A percentile compares a stretch with the other conserved stretches of the same genome.
Conservation (phyloP, 306 rosid genomes). For the Cucurbita ficifolia region DNA sequence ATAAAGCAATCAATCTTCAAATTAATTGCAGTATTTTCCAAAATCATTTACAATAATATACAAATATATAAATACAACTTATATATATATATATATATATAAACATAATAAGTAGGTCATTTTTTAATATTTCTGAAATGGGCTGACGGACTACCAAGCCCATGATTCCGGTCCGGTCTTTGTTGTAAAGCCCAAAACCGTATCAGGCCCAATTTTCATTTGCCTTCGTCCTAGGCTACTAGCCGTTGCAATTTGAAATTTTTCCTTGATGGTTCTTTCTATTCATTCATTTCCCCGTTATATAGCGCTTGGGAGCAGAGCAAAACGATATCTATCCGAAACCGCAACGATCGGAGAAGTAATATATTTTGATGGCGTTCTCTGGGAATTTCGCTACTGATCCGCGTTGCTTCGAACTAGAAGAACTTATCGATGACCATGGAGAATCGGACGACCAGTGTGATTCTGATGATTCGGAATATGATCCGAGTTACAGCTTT, state of each 20-base stretch:
- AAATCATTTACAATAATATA: neutral
- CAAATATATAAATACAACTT: neutral
- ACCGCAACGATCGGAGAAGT: neutral
- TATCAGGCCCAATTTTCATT: neutral
- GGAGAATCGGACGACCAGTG: slow-evolving; percentile 22
- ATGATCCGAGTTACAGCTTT: slow-evolving; percentile 23
- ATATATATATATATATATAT: neutral
- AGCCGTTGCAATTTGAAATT: neutral
- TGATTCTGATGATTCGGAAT: slow-evolving; percentile 27
- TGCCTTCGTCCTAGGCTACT: neutral
- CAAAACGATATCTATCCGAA: neutral
- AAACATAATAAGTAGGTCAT: neutral
- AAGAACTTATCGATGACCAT: slow-evolving; percentile 13
- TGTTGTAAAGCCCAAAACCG: neutral
- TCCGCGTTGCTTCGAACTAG: neutral
- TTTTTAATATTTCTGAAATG: neutral
- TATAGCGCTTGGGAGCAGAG: neutral
- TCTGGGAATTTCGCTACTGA: neutral
- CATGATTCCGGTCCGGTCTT: neutral
- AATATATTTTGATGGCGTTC: slow-evolving; percentile 21
- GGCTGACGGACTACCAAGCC: neutral
- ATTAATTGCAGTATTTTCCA: neutral
- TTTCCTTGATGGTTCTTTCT: too few relatives aligned
- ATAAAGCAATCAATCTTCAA: neutral
- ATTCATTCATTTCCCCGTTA: neutral